phyloP scores from a whole-genome alignment of 768 basidiomycete genomes.

The Leccinum aurantiacum region DNA sequence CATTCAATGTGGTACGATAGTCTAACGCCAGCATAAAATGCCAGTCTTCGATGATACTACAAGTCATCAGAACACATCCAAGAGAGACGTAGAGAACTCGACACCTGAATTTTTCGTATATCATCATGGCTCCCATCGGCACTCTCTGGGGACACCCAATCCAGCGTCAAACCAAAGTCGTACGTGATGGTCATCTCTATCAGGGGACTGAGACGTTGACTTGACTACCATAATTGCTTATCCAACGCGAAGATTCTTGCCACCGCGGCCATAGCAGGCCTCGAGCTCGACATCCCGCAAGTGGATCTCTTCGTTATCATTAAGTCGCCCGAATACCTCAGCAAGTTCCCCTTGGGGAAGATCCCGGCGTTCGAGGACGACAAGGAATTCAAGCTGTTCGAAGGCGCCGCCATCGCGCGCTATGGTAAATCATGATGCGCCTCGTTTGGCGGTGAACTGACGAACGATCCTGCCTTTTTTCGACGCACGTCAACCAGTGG shows the following conservation, averaged over 20 bases:
- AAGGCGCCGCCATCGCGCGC: conserved; percentile 31
- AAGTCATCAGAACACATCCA: not conserved
- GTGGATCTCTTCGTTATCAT: conserved; percentile 28
- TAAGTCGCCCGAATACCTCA: conserved; percentile 27
- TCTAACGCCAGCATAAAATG: conserved; percentile 16
- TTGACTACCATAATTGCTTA: not conserved
- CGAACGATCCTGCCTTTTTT: not conserved
- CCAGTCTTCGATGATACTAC: not conserved
- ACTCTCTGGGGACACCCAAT: conserved; percentile 24
- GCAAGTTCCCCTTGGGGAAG: conserved; percentile 32
- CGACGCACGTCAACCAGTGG: conserved; percentile 13
- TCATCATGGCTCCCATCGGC: conserved; percentile 30
- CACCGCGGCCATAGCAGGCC: conserved; percentile 23
- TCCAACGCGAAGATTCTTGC: conserved; percentile 23
- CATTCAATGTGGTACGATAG: not conserved
- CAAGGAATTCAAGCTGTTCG: conserved; percentile 26
- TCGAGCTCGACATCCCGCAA: conserved; percentile 26
- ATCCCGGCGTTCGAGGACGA: conserved; percentile 28
- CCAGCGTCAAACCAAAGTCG: conserved; percentile 31
- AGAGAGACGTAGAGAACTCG: not conserved
- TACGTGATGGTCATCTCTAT: conserved; percentile 13
- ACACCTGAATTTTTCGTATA: conserved; percentile 1
- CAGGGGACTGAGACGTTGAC: not conserved
- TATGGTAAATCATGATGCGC: conserved; percentile 15
- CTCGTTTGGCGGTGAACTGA: not conserved